These are phyloP conservation scores for Annulohypoxylon truncatum DNA, from an alignment of 2,329 filamentous ascomycete species.

Conservation along the genomic window DNA sequence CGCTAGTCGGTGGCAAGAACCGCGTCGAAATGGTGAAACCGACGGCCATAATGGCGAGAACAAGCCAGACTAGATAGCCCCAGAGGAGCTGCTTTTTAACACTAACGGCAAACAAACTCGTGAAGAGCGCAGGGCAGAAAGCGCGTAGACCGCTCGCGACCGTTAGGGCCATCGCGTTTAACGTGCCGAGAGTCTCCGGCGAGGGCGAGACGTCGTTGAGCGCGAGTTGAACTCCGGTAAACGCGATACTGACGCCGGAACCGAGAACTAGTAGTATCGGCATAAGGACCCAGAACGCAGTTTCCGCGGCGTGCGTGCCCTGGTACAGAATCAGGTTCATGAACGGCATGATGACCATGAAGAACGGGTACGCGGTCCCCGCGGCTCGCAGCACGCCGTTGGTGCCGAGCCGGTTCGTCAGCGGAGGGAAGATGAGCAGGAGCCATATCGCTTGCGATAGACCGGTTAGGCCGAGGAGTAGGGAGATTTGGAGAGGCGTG, in stretches of 20 bases:
- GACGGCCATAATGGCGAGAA: conserved; percentile 58
- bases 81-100: conserved; percentile 69
- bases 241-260: conserved; percentile 74
- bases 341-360: conserved; percentile 66
- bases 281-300: conserved; percentile 67
- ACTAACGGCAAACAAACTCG: conserved; percentile 75
- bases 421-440: conserved; percentile 73
- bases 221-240: conserved; percentile 77
- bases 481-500: conserved; percentile 70
- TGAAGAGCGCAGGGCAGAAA: conserved; percentile 73
- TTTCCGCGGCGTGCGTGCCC: conserved; percentile 52
- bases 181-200: conserved; percentile 71
- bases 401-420: conserved; percentile 75
- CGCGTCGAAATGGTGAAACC: conserved; percentile 50
- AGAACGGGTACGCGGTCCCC: conserved; percentile 69
- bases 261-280: conserved; percentile 64
- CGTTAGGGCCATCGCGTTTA: conserved; percentile 77
- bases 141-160: conserved; percentile 70
- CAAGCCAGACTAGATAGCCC: conserved; percentile 75
- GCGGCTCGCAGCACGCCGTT: conserved; percentile 71
- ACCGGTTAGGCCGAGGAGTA: conserved; percentile 73
- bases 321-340: conserved; percentile 67
- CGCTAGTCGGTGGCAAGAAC: conserved; percentile 51
- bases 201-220: conserved; percentile 79
- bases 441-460: conserved; percentile 77